A percentile compares a stretch with the other conserved stretches of the same genome.
Evolutionary conservation across 805 yeast species (phyloP).

Genomic region (Saturnispora gosingensis): DNA sequence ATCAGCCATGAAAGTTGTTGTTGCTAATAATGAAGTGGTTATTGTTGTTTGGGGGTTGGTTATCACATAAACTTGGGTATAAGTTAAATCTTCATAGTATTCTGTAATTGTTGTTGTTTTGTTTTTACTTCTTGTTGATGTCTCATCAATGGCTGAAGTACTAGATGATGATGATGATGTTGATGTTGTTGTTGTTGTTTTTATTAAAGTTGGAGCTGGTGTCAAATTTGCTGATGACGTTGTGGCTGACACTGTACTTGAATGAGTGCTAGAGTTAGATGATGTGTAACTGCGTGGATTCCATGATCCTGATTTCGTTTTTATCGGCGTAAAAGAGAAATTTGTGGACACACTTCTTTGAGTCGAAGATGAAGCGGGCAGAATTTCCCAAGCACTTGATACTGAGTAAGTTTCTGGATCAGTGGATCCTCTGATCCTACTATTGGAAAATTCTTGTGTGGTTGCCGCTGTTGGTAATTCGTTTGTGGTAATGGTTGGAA

Average conservation of each 20-base stretch:
- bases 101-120: conserved; percentile 14
- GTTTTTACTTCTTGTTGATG: neutral
- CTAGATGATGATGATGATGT: conserved; percentile 1
- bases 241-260: neutral
- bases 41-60: conserved; percentile 23
- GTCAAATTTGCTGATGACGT: neutral
- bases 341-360: neutral
- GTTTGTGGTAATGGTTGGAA: conserved; percentile 14
- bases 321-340: neutral
- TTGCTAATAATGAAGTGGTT: conserved; percentile 17
- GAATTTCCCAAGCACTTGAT: neutral
- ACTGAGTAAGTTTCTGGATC: neutral
- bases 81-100: conserved; percentile 13
- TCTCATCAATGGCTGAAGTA: neutral
- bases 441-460: conserved; percentile 14
- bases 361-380: neutral
- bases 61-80: conserved; percentile 24
- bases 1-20: conserved; percentile 15
- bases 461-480: conserved; percentile 13
- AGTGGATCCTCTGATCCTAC: neutral
- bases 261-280: neutral
- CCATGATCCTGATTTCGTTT: neutral
- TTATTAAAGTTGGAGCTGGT: neutral
- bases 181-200: neutral
- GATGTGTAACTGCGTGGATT: neutral